These are phyloP conservation scores for Microsporum ferrugineum DNA, from an alignment of 2,329 filamentous ascomycete genomes.

Conservation along the genomic window DNA sequence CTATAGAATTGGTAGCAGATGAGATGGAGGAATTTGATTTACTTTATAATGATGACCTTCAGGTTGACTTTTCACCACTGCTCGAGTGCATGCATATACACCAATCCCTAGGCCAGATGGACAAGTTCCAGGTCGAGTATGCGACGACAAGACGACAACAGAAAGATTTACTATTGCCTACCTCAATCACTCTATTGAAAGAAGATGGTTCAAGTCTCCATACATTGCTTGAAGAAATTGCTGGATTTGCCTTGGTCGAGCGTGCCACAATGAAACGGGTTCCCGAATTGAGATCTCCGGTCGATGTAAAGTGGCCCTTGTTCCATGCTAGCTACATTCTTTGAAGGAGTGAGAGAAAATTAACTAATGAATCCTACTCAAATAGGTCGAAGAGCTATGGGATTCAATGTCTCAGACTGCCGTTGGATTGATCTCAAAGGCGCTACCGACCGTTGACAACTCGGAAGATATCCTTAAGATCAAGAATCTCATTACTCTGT, in stretches of 20 bases:
- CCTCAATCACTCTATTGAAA: conserved; percentile 61
- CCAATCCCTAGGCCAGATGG: conserved; percentile 80
- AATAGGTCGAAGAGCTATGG: conserved; percentile 89
- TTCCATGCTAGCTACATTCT: not conserved
- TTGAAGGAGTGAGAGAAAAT: not conserved
- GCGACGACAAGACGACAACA: conserved; percentile 81
- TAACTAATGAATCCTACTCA: not conserved
- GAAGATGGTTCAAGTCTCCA: conserved; percentile 81
- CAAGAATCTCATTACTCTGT: conserved; percentile 82
- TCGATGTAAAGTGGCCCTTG: conserved; percentile 52
- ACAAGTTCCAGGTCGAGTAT: conserved; percentile 84
- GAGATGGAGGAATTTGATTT: conserved; percentile 94
- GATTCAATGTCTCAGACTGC: conserved; percentile 91
- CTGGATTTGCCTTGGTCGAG: conserved; percentile 93
- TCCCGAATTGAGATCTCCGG: conserved; percentile 66
- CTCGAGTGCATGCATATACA: conserved; percentile 96
- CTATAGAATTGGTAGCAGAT: conserved; percentile 89
- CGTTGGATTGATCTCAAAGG: conserved; percentile 68
- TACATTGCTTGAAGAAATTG: conserved; percentile 81
- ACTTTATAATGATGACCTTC: conserved; percentile 85
- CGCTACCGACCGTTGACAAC: conserved; percentile 67
- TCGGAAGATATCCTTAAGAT: conserved; percentile 87
- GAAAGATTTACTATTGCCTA: conserved; percentile 78
- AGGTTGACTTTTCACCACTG: conserved; percentile 86
- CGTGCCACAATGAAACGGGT: conserved; percentile 82